Conservation (phyloP, 2,329 filamentous ascomycete species). For the Aureobasidium namibiae region DNA sequence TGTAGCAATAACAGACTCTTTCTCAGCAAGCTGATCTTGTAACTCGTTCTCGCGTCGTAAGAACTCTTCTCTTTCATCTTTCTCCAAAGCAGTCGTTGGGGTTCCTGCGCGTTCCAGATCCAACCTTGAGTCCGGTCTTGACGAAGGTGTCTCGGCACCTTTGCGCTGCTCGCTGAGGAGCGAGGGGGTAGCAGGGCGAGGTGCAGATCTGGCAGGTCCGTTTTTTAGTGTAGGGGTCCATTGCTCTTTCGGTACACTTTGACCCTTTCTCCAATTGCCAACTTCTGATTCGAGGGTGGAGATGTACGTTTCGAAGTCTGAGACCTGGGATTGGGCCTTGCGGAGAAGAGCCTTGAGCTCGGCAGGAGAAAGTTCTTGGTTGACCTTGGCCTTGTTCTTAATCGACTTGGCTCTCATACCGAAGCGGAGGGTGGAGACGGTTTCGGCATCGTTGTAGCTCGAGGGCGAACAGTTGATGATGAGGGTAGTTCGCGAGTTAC, state of each 20-base stretch:
- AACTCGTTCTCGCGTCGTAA: constrained; percentile 90
- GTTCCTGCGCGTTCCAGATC: constrained; percentile 75
- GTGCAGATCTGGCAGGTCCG: constrained; percentile 38
- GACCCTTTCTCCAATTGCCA: constrained; percentile 77
- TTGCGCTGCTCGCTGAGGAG: constrained; percentile 40
- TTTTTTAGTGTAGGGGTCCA: constrained; percentile 65
- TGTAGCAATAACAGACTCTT: constrained; percentile 70
- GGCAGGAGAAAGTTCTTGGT: constrained; percentile 89
- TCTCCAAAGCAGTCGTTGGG: constrained; percentile 80
- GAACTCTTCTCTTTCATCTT: constrained; percentile 96
- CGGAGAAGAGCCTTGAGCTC: constrained; percentile 90
- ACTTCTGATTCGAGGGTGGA: constrained; percentile 76
- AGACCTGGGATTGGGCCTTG: constrained; percentile 84
- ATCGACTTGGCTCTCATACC: constrained; percentile 96
- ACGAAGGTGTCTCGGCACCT: constrained; percentile 38
- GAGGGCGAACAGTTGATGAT: constrained; percentile 99
- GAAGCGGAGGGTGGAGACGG: constrained; percentile 82
- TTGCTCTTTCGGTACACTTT: constrained; percentile 76
- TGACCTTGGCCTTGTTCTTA: constrained; percentile 99
- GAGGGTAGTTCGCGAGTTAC: constrained; percentile 95
- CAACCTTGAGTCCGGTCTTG: constrained; percentile 54
- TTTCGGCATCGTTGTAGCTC: constrained; percentile 96
- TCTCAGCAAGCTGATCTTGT: constrained; percentile 92
- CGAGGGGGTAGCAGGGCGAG: constrained; percentile 54
- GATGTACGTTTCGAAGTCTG: constrained; percentile 82